Evolutionary conservation across 176 grass and related monocot species (phyloP), one percentile per base, ranked within the genome.

Genomic region (Cenchrus fungigraminus): DNA sequence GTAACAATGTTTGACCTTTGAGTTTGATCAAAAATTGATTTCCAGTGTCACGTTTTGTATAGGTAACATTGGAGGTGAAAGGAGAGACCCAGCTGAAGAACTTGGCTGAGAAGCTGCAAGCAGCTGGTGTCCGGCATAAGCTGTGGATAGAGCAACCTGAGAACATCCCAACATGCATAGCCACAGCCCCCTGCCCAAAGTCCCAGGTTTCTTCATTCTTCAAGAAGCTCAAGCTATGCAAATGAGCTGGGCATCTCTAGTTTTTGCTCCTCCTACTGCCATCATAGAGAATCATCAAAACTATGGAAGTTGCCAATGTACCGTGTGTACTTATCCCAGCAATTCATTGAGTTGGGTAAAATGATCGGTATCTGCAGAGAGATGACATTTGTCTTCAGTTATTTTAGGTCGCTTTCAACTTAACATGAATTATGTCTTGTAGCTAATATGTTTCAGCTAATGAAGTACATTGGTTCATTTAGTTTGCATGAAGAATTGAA

Each of bases 151-250:
- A 96, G 83, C 91, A 94, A 51, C 90, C 97, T 0, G 94, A 99
- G 71, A 96, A 94, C 78, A 86, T 97, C 34, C 97, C 84, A 10
- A 94, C 94, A 46, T 94, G 94, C 84, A 88, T 99, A 22, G 90
- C 94, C 0, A 99, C 94, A 12, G 87, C 86, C 22, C 97, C 94
- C 6, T 94, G 82, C 72, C 97, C 88, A 20, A 99, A 96, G 74
- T 89, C 88, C 6, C 91, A 85, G 69, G 90, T 94, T 43, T 87
- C 90, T 51, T 79, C 90, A 17, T 94, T 94, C 84, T 96, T 99
- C 63, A 96, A 91, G 91, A 99, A 99, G 86, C 91, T 96, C 42
- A 94, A 99, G 79, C 90, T 99, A 16, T 96, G 97, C 86, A 99
- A 92, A 86, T 99, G 70, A 91, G 15, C 19, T 4, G 50, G 57